Base-by-base conservation (phyloP, 371 early-diverging fungal species). In the Apophysomyces sp. region DNA sequence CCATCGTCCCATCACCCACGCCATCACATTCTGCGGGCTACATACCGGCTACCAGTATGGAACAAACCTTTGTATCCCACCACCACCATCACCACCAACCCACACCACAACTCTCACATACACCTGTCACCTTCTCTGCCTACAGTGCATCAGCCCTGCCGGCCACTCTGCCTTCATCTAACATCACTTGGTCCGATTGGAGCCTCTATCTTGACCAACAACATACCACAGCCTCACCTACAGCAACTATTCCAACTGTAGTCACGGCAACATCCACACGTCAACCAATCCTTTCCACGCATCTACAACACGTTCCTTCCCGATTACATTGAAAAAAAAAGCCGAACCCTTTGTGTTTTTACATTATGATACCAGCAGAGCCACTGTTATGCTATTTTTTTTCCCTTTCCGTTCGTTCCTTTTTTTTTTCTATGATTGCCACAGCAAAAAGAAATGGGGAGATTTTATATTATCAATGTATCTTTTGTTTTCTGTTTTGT, bases 181-280 rank as follows among this genome's bases (percentile, higher is more conserved):
- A 60, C 27, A 24, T 60, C 18, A 52, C 29, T 11, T 63, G 63
- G 63, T 21, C 49, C 49, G 57, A 57, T 31, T 58, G 57, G 53
- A 39, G 58, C 37, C 31, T 63, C 6, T 58, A 53, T 52, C 26
- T 58, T 2, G 52, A 54, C 30, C 56, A 61, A 24, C 56, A 37
- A 28, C 51, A 55, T 44, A 21, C 49, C 21, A 44, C 49, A 4
- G 49, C 49, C 4, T 9, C 49, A 16, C 27, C 16, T 7, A 21
- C 49, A 44, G 11, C 49, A 26, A 44, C 49, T 21, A 44, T 44
- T 1, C 49, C 49, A 7, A 26, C 49, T 21, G 49, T 44, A 21
- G 8, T 21, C 6, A 21, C 21, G 21, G 49, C 49, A 44, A 21
- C 49, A 1, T 21, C 49, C 9, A 21, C 21, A 44, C 49, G 11